Evolutionary conservation across 2,329 filamentous ascomycete genomes (phyloP), one percentile per base, ranked within the genome.

Genomic region (Verticillium dahliae): DNA sequence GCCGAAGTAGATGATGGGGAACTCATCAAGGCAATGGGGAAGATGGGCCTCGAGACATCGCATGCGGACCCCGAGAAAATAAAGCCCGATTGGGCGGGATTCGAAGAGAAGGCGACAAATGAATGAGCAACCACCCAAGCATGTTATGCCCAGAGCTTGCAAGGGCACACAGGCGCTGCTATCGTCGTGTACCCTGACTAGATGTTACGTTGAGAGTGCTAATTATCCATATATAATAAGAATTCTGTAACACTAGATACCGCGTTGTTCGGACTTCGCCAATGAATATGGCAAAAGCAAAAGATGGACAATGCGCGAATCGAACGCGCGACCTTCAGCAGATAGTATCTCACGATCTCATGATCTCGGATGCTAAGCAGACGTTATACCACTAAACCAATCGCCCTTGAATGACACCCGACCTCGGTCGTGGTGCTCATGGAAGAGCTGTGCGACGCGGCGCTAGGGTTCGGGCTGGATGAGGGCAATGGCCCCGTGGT

Each of bases 331-430:
- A 58, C 56, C 56, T 58, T 58, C 56, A 58, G 56, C 56, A 58
- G 45, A 18, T 52, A 52, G 45, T 52, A 52, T 52, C 45, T 52
- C 13, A 5, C 7, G 45, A 52, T 52, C 45, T 52, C 18, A 52
- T 18, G 45, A 52, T 52, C 45, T 52, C 18, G 7, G 45, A 52
- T 58, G 56, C 56, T 58, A 58, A 58, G 56, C 56, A 58, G 56
- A 58, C 37, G 56, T 58, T 39, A 58, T 58, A 58, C 56, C 56
- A 58, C 56, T 58, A 58, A 39, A 58, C 56, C 56, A 58, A 52
- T 52, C 45, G 45, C 45, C 45, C 45, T 22, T 52, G 18, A n/a
- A 27, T 52, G 45, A 27, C 11, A 11, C 9, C n/a, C 7, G 10
- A 18, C 15, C 45, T 7, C 3, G 22, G 22, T 10, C 9, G 45